Evolutionary conservation across 306 rosid species (phyloP).

Genomic region (Quercus variabilis): DNA sequence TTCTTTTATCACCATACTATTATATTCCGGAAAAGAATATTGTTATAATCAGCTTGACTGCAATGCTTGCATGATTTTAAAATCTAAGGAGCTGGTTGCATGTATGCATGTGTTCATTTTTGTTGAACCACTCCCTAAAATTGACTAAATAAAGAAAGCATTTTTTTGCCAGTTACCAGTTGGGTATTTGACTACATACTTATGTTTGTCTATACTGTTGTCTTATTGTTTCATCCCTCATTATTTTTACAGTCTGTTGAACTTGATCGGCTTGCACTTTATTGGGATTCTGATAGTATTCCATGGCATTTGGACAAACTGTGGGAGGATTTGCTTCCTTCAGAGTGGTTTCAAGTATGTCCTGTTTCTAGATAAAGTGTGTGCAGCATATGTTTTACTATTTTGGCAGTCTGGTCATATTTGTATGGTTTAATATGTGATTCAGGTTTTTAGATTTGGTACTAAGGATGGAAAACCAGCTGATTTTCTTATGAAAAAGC

Average conservation of each 20-base stretch:
- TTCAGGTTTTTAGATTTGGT: slow-evolving; percentile 83
- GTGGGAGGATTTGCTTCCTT: slow-evolving; percentile 90
- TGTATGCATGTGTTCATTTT: neutral
- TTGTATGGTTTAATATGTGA: neutral
- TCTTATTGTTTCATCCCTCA: slow-evolving; percentile 2
- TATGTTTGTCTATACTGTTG: slow-evolving; percentile 6
- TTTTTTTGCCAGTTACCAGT: neutral
- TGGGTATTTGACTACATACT: neutral
- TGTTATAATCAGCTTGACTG: slow-evolving; percentile 4
- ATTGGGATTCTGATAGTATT: slow-evolving; percentile 78
- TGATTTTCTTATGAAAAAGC: slow-evolving; percentile 41
- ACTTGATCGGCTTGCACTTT: slow-evolving; percentile 82
- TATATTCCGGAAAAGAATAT: slow-evolving; percentile 8
- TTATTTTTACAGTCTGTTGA: slow-evolving; percentile 72
- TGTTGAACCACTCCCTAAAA: neutral
- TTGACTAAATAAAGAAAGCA: neutral
- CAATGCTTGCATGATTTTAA: neutral
- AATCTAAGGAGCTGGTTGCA: neutral
- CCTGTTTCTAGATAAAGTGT: neutral
- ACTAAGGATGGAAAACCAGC: slow-evolving; percentile 84
- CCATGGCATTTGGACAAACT: slow-evolving; percentile 75
- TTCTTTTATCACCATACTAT: slow-evolving; percentile 11
- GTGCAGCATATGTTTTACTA: neutral
- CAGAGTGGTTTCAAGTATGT: slow-evolving; percentile 91
- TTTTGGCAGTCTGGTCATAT: slow-evolving; percentile 1